Base-by-base conservation (phyloP, 805 yeast genomes). In the Groenewaldozyma tartarivorans region DNA sequence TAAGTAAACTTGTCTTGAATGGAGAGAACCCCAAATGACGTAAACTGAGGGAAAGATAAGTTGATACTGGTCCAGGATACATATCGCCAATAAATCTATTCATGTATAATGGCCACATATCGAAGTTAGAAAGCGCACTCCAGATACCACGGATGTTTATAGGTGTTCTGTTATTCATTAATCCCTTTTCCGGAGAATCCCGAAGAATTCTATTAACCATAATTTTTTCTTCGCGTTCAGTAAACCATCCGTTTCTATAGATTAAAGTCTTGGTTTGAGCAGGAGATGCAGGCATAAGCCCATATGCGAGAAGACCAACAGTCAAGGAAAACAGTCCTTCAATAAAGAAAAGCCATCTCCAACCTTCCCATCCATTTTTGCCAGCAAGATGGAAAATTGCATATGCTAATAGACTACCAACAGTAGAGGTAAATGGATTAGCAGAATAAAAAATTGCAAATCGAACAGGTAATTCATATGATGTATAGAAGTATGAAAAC, bases 181-280 rank as follows among this genome's bases (percentile, higher is more conserved):
- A 79, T 17, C 81, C 80, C 61, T 71, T 71, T 4, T 66, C 50
- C 15, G 82, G 83, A 50, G 77, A 83, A 51, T 78, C 81, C 50
- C 81, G 60, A 38, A 77, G 55, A 2, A 77, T 65, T 46, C 74
- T 62, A 52, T 75, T 76, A 37, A 74, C 79, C 18, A 75, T 60
- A 40, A 77, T 74, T 41, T 70, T 69, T 55, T 71, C 74, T 45
- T 77, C 80, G 35, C 72, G 57, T 1, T 71, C 75, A n/a, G 71
- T 67, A 46, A 65, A 66, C 72, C 72, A 67, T 24, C 80, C 79
- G 24, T 71, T 68, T 17, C 64, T 64, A 32, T 70, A 62, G 47
- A 59, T 68, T 63, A 67, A 63, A 16, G 68, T 55, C 40, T 66
- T 71, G 2, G 81, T 77, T 40, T 70, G 72, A 15, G 19, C 68